Evolutionary conservation across 805 yeast genomes (phyloP).

Genomic region (Zygosaccharomyces bisporus): DNA sequence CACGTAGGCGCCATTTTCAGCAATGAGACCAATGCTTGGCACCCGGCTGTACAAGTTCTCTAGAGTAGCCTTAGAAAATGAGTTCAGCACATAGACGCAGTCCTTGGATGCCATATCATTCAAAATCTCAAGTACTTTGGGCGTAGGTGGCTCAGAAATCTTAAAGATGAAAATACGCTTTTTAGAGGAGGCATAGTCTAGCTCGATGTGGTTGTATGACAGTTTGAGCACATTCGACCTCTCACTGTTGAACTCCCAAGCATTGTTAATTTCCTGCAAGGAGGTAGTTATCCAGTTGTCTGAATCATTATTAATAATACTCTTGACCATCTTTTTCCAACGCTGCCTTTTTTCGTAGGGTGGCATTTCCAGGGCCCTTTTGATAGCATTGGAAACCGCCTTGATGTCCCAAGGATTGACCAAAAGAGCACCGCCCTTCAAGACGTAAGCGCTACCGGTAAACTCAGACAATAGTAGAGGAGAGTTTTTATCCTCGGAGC

Average conservation of each 20-base stretch:
- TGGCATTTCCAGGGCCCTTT: constrained; percentile 61
- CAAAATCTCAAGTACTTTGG: constrained; percentile 54
- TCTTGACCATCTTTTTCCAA: constrained; percentile 59
- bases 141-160: constrained; percentile 54
- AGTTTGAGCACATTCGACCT: constrained; percentile 36
- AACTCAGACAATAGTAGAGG: constrained; percentile 88
- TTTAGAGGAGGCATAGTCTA: constrained; percentile 31
- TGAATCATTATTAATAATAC: constrained; percentile 65
- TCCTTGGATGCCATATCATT: constrained; percentile 61
- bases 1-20: constrained; percentile 86
- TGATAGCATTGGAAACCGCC: constrained; percentile 60
- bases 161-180: constrained; percentile 47
- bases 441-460: constrained; percentile 85
- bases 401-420: constrained; percentile 90
- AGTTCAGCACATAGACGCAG: constrained; percentile 67
- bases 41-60: constrained; percentile 65
- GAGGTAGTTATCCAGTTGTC: constrained; percentile 67
- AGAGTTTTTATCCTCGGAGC: constrained; percentile 65
- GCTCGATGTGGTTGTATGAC: constrained; percentile 29
- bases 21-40: constrained; percentile 73
- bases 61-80: constrained; percentile 58
- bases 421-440: constrained; percentile 64
- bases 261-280: constrained; percentile 46
- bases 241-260: constrained; percentile 50
- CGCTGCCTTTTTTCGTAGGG: constrained; percentile 52